Percentiles rank a stretch among this genome's conserved stretches.
Evolutionary conservation across 768 basidiomycete genomes (phyloP).

Genomic region (Tylopilus subfusipes): DNA sequence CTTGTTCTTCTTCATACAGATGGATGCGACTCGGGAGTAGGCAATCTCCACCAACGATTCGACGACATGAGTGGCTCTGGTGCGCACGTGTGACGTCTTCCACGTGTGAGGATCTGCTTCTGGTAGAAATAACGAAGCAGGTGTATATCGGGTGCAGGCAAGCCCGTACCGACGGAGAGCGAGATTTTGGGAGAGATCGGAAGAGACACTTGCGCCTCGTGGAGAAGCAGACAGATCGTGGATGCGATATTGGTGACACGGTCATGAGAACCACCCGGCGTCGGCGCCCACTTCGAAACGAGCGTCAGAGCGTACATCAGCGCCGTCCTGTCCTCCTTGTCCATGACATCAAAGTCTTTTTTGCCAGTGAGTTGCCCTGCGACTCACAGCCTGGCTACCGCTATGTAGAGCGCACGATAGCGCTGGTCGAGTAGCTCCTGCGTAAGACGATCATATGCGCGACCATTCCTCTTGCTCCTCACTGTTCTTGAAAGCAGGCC

Average conservation of each 20-base stretch:
- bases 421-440: constrained; percentile 44
- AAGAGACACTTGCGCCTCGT: constrained; percentile 30
- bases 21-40: constrained; percentile 57
- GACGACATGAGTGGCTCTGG: constrained; percentile 64
- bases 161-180: constrained; percentile 23
- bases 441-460: constrained; percentile 34
- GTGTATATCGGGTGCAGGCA: constrained; percentile 35
- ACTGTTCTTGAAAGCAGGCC: constrained; percentile 26
- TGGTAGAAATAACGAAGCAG: constrained; percentile 56
- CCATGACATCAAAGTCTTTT: constrained; percentile 45
- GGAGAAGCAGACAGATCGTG: constrained; percentile 55
- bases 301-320: constrained; percentile 40
- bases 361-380: constrained; percentile 45
- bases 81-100: constrained; percentile 43
- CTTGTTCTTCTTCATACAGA: constrained; percentile 62
- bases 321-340: constrained; percentile 13
- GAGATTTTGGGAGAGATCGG: constrained; percentile 11
- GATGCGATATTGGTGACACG: constrained; percentile 61
- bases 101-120: constrained; percentile 55
- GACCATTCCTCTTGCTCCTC: constrained; percentile 25
- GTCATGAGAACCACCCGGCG: constrained; percentile 56
- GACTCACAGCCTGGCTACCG: constrained; percentile 61
- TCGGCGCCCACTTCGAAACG: constrained; percentile 70
- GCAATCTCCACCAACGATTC: constrained; percentile 54
- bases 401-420: constrained; percentile 61